These are phyloP conservation scores for Colletotrichum magnum DNA, from an alignment of 2,329 filamentous ascomycete genomes.

Conservation along the genomic window DNA sequence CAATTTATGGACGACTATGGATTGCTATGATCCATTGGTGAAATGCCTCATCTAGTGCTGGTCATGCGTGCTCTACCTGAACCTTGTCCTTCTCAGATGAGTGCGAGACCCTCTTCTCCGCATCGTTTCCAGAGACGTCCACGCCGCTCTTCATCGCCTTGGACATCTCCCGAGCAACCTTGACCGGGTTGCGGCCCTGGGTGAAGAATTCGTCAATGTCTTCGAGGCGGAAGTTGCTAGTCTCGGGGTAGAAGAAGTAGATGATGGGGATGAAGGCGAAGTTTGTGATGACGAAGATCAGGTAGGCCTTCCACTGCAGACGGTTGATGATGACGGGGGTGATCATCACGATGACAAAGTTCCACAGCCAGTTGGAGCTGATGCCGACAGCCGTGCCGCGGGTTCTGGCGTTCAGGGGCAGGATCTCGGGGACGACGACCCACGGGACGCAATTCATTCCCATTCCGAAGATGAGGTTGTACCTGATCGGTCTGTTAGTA, in stretches of 20 bases:
- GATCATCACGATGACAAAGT: slow-evolving; percentile 62
- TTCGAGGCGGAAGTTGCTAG: slow-evolving; percentile 62
- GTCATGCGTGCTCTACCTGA: background rate
- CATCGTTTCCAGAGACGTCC: background rate
- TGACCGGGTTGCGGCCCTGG: slow-evolving; percentile 39
- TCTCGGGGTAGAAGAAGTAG: slow-evolving; percentile 67
- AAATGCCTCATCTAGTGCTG: background rate
- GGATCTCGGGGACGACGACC: slow-evolving; percentile 55
- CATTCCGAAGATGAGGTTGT: slow-evolving; percentile 47
- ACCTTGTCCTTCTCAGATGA: background rate
- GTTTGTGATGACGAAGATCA: slow-evolving; percentile 66
- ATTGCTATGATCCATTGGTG: too few relatives aligned
- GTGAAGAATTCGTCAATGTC: slow-evolving; percentile 66
- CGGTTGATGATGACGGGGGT: slow-evolving; percentile 63
- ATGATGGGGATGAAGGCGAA: slow-evolving; percentile 58
- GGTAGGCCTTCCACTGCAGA: slow-evolving; percentile 64
- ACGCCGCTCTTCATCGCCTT: slow-evolving; percentile 23
- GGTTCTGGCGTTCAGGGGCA: slow-evolving; percentile 50
- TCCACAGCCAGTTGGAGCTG: slow-evolving; percentile 54
- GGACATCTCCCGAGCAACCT: slow-evolving; percentile 33
- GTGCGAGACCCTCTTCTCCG: background rate
- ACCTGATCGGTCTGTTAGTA: slow-evolving; percentile 33
- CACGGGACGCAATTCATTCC: slow-evolving; percentile 53
- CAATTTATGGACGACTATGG: too few relatives aligned
- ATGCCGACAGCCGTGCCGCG: slow-evolving; percentile 51